Base-by-base conservation (phyloP, 1,284 basidiomycete genomes). In the Leccinum subrobustum region DNA sequence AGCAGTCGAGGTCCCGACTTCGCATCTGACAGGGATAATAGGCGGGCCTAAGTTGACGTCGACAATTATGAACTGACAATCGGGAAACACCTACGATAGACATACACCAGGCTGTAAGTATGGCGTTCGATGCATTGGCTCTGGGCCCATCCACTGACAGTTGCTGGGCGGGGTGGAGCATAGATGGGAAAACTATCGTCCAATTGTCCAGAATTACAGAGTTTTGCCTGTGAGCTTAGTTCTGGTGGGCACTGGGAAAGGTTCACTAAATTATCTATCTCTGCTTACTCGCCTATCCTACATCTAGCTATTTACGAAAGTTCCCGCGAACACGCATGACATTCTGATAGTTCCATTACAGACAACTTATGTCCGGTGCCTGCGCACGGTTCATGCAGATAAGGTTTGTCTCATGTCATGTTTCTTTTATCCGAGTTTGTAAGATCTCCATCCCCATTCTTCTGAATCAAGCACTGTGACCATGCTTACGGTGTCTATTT, bases 401-500 rank as follows among this genome's bases (percentile, higher is more conserved):
- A 75, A 74, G 66, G 72, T 75, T 75, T 60, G 66, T 75, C 68
- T 68, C 72, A 73, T 73, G 71, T 62, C 65, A 60, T 16, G 69
- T 62, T 65, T 73, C 62, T 72, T 70, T 73, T 72, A 61, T 67
- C 70, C 69, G 60, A 33, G 57, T 65, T 64, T 50, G 63, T 56
- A 52, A 63, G 67, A 72, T 70, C 63, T 64, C 68, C 68, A 54
- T 60, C 58, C 52, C 47, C 59, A 60, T 57, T 48, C 29, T 50
- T 58, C 65, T 61, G 62, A 65, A 71, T 68, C 62, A 55, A 62
- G 69, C 60, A 64, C 54, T 57, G 56, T 20, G 48, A 57, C 53
- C 58, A 61, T 61, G 23, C 57, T 61, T 56, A 57, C 60, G 56
- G 51, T 33, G 42, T 56, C 63, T 60, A 60, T 64, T 64, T 62